These are phyloP conservation scores for Metarhizium anisopliae DNA, from an alignment of 2,329 filamentous ascomycete species.

Conservation along the genomic window DNA sequence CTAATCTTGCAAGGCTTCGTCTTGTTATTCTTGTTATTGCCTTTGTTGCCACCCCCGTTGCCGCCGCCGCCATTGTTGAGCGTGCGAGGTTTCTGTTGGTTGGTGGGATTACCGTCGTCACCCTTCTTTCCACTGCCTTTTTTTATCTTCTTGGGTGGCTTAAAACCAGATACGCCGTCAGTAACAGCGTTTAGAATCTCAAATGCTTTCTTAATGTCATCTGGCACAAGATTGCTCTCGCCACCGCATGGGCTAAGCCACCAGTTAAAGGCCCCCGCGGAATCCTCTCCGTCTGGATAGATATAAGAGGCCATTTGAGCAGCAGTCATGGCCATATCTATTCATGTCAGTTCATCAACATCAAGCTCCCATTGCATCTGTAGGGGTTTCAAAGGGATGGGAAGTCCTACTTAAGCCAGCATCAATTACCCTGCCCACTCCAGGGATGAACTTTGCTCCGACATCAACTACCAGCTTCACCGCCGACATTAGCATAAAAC, in stretches of 20 bases:
- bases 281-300: conserved; percentile 3
- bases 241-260: conserved; percentile 5
- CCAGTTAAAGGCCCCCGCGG: conserved; percentile 4
- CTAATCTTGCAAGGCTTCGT: neutral
- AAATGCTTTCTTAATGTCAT: conserved; percentile 3
- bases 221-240: conserved; percentile 2
- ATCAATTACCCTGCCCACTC: neutral
- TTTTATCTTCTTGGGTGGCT: neutral
- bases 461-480: conserved; percentile 1
- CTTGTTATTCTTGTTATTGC: neutral
- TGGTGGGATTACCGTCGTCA: neutral
- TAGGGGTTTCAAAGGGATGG: neutral
- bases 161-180: neutral
- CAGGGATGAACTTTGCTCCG: neutral
- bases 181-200: neutral
- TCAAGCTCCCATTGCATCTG: neutral
- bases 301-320: conserved; percentile 1
- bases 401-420: neutral
- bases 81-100: neutral
- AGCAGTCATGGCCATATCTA: neutral
- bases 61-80: neutral
- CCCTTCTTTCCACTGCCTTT: neutral
- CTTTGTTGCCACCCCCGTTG: neutral
- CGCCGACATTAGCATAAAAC: conserved; percentile 3
- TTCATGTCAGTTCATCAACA: neutral